Evolutionary conservation across 2,329 filamentous ascomycete genomes (phyloP).

Genomic region (Penicillium sclerotiorum): DNA sequence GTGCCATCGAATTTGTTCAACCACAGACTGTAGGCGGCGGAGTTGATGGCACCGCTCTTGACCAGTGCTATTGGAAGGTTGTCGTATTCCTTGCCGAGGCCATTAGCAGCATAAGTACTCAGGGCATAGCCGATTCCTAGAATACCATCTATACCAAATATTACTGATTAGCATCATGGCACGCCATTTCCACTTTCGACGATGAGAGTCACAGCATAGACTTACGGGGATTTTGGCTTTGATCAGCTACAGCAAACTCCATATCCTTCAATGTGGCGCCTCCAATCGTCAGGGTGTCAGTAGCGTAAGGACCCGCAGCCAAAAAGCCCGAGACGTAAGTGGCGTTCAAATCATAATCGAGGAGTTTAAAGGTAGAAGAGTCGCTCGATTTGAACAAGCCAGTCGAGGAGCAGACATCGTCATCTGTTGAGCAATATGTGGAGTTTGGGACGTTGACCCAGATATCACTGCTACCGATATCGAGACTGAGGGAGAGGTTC

Average conservation of each 20-base stretch:
- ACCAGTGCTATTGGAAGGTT: slow-evolving; percentile 69
- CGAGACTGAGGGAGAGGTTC: slow-evolving; percentile 56
- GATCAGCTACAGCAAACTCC: slow-evolving; percentile 2
- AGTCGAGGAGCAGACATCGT: slow-evolving; percentile 58
- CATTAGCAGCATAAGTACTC: slow-evolving; percentile 64
- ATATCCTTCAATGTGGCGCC: not conserved
- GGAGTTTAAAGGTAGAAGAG: slow-evolving; percentile 72
- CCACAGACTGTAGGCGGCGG: slow-evolving; percentile 72
- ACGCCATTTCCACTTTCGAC: not conserved
- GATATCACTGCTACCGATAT: slow-evolving; percentile 62
- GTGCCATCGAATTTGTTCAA: slow-evolving; percentile 66
- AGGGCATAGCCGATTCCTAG: slow-evolving; percentile 76
- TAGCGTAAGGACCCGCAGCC: slow-evolving; percentile 72
- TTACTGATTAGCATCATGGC: not conserved
- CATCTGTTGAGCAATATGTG: slow-evolving; percentile 55
- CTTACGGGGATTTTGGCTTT: slow-evolving; percentile 1
- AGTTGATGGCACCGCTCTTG: slow-evolving; percentile 60
- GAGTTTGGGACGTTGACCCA: slow-evolving; percentile 69
- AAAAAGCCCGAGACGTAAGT: slow-evolving; percentile 78
- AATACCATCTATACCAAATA: slow-evolving; percentile 71
- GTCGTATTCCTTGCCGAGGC: slow-evolving; percentile 55
- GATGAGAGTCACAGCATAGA: not conserved
- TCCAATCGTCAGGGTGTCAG: slow-evolving; percentile 4
- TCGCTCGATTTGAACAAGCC: slow-evolving; percentile 70
- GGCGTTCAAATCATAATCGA: slow-evolving; percentile 77